Conservation (phyloP, 1,139 yeast genomes). For the Blastobotrys buckinghamii region DNA sequence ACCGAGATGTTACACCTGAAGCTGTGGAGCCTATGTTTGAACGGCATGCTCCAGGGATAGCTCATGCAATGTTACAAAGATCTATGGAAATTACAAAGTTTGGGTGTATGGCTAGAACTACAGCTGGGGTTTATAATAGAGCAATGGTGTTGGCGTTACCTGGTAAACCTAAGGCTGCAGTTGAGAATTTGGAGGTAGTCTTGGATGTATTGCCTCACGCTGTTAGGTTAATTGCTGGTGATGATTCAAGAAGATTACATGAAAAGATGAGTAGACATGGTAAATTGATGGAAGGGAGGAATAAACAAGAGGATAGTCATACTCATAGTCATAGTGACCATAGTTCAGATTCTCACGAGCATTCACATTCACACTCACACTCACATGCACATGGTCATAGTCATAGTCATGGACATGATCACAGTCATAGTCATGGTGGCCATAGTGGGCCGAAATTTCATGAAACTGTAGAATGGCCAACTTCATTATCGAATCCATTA, state of each 20-base stretch:
- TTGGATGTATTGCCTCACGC: conserved; percentile 39
- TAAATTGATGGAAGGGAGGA: conserved; percentile 22
- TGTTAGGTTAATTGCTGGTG: conserved; percentile 32
- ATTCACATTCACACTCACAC: conserved; percentile 6
- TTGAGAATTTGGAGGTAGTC: conserved; percentile 39
- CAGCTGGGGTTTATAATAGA: conserved; percentile 38
- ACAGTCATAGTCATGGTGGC: conserved; percentile 19
- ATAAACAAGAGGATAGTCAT: conserved; percentile 21
- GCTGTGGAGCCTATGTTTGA: conserved; percentile 39
- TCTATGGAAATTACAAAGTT: conserved; percentile 40
- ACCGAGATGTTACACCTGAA: conserved; percentile 44
- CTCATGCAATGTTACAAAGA: conserved; percentile 40
- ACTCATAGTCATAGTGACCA: conserved; percentile 18
- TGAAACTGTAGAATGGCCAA: conserved; percentile 17
- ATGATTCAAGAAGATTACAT: conserved; percentile 37
- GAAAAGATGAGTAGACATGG: conserved; percentile 15
- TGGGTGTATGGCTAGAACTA: conserved; percentile 44
- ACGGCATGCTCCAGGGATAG: conserved; percentile 43
- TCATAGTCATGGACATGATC: conserved; percentile 19
- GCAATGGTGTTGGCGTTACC: conserved; percentile 42
- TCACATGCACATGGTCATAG: no score
- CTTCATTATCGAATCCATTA: conserved; percentile 30
- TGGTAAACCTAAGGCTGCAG: conserved; percentile 45
- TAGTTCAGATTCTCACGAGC: conserved; percentile 11
- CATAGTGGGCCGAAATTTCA: conserved; percentile 22